Evolutionary conservation across 169 alveolate species (phyloP).

Genomic region (Plasmodium relictum): DNA sequence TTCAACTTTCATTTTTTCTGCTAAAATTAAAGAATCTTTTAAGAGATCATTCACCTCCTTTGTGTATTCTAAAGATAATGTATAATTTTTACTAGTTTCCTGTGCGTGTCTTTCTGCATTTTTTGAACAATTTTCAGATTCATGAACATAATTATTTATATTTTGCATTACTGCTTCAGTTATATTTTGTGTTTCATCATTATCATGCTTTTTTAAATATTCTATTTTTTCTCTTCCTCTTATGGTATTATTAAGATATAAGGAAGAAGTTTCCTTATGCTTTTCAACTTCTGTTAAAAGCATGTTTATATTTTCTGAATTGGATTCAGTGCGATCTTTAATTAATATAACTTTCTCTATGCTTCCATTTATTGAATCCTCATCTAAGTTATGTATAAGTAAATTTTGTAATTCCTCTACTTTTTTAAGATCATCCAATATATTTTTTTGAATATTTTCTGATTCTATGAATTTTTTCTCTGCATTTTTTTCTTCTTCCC

Average conservation of each 20-base stretch:
- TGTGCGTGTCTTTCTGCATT: not conserved
- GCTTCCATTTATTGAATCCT: not conserved
- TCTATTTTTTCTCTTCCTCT: not conserved
- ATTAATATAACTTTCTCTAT: too few relatives aligned
- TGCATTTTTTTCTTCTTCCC: too few relatives aligned
- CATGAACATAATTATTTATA: not conserved
- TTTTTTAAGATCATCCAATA: too few relatives aligned
- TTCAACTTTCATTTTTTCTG: not conserved
- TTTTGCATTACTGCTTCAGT: not conserved
- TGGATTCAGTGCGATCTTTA: too few relatives aligned
- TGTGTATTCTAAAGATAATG: not conserved
- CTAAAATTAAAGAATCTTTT: not conserved
- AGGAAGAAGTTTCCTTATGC: not conserved
- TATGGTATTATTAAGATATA: not conserved
- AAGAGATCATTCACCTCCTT: not conserved
- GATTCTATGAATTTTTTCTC: too few relatives aligned
- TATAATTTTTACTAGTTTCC: not conserved
- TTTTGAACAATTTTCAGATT: not conserved
- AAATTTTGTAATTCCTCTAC: too few relatives aligned
- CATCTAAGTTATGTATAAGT: too few relatives aligned
- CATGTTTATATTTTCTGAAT: not conserved
- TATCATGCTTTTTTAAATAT: not conserved
- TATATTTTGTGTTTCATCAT: not conserved
- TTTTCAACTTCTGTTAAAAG: not conserved
- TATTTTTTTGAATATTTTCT: too few relatives aligned